phyloP scores from a whole-genome alignment of 2,329 filamentous ascomycete species.

The Scedosporium boydii region DNA sequence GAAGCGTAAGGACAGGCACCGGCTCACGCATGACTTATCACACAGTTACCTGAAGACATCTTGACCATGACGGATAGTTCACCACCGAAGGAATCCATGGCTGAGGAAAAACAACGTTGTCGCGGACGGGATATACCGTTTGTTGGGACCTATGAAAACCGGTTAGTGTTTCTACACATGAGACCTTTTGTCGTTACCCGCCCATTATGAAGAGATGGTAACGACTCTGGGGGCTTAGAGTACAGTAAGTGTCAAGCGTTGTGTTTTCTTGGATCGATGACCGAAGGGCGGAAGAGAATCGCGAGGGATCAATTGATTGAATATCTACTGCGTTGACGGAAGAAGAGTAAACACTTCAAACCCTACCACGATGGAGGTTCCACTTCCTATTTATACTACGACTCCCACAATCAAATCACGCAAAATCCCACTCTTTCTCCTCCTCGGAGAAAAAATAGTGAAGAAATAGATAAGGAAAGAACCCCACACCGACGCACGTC shows the following conservation, averaged over 20 bases:
- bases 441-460: too few relatives aligned
- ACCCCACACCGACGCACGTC: too few relatives aligned
- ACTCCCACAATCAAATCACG: too few relatives aligned
- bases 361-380: too few relatives aligned
- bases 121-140: background rate
- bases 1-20: conserved; percentile 1
- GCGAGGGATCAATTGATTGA: background rate
- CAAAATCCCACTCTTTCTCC: too few relatives aligned
- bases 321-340: too few relatives aligned
- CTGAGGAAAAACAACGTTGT: background rate
- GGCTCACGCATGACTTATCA: conserved; percentile 7
- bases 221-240: background rate
- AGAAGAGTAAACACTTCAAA: too few relatives aligned
- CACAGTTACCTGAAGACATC: conserved; percentile 7
- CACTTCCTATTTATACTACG: too few relatives aligned
- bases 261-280: background rate
- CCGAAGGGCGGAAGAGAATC: background rate
- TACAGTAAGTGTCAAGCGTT: background rate
- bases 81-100: conserved; percentile 6
- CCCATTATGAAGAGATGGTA: background rate
- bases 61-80: conserved; percentile 3
- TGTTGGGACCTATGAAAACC: background rate
- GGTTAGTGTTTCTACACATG: conserved; percentile 1
- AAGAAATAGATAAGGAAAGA: too few relatives aligned
- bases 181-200: background rate